Percentiles rank a stretch among this genome's conserved stretches.
These are phyloP conservation scores for Lenwebbia sp. DNA, from an alignment of 345 rosid species.

Conservation along the genomic window DNA sequence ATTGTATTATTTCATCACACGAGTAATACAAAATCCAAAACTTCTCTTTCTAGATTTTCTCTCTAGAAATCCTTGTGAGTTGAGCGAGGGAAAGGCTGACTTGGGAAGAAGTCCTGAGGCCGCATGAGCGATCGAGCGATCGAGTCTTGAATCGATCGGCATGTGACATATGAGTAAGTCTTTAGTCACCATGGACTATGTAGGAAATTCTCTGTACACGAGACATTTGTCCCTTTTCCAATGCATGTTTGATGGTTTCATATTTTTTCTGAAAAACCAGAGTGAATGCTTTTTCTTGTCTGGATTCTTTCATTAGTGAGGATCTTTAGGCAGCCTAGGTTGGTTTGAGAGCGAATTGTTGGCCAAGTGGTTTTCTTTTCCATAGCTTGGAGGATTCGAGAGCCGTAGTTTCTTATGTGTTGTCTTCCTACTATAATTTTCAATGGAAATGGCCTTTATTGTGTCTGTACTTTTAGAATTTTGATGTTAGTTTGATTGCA, in stretches of 20 bases:
- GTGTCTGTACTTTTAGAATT: background rate
- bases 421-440: background rate
- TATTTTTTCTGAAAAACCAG: background rate
- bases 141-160: too few relatives aligned
- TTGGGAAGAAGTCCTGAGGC: too few relatives aligned
- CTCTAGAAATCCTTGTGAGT: too few relatives aligned
- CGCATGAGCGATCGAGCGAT: too few relatives aligned
- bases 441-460: background rate
- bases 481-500: background rate
- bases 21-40: too few relatives aligned
- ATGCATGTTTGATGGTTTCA: background rate
- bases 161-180: too few relatives aligned
- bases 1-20: too few relatives aligned
- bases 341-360: background rate
- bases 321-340: background rate
- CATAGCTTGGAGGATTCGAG: background rate
- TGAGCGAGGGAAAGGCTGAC: too few relatives aligned
- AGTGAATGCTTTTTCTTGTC: background rate
- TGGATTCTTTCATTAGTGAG: background rate
- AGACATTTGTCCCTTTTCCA: background rate
- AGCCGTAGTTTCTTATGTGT: background rate
- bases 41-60: too few relatives aligned
- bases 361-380: background rate
- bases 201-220: background rate
- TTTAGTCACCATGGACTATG: background rate